A percentile compares a stretch with the other conserved stretches of the same genome.
Conservation (phyloP, 257 asterid genomes). For the Solanum lycopersicoides region DNA sequence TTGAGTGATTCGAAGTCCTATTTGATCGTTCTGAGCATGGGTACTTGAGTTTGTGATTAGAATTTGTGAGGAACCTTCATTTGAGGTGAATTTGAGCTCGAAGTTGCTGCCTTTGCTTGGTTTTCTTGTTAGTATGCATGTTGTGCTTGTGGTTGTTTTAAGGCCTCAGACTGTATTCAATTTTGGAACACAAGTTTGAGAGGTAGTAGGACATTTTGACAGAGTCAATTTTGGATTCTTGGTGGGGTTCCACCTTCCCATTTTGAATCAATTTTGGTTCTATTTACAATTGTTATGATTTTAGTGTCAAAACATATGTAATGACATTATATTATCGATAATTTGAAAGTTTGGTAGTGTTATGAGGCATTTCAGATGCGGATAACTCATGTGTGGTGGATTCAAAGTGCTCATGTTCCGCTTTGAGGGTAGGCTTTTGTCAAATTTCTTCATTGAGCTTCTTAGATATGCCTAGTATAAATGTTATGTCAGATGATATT, state of each 20-base stretch:
- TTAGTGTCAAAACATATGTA: not conserved
- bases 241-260: not conserved
- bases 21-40: too few relatives aligned
- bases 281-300: too few relatives aligned
- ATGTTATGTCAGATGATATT: not conserved
- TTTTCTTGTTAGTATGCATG: not conserved
- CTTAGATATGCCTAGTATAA: not conserved
- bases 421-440: not conserved
- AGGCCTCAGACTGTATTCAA: too few relatives aligned
- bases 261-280: not conserved
- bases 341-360: not conserved
- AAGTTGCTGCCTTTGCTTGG: too few relatives aligned
- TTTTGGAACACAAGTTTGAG: too few relatives aligned
- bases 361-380: not conserved
- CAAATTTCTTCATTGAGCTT: not conserved
- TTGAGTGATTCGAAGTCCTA: too few relatives aligned
- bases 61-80: not conserved
- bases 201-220: too few relatives aligned
- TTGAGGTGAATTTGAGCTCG: not conserved
- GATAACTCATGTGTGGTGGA: not conserved
- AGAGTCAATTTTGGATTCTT: not conserved
- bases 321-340: too few relatives aligned
- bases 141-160: too few relatives aligned
- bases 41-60: not conserved
- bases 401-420: not conserved